Conservation (phyloP, 2,329 filamentous ascomycete species). For the Botrytis byssoidea region DNA sequence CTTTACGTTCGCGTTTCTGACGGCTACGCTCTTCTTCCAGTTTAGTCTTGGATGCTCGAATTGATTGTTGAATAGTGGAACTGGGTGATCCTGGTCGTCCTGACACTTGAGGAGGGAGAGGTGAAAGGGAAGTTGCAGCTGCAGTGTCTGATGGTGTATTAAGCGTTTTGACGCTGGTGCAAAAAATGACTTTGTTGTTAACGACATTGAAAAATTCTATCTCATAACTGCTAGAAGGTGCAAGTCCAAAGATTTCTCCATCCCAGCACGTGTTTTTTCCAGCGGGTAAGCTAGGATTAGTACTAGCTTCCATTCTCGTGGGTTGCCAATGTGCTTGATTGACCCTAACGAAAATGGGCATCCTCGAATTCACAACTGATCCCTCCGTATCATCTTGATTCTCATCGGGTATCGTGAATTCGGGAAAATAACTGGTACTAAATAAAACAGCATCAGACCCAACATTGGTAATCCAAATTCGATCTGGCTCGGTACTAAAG, state of each 20-base stretch:
- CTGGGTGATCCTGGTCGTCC: conserved; percentile 73
- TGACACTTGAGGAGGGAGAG: conserved; percentile 53
- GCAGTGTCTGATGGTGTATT: conserved; percentile 33
- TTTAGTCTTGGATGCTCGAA: conserved; percentile 68
- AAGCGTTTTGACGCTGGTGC: conserved; percentile 58
- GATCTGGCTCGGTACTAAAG: conserved; percentile 66
- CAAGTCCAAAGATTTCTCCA: conserved; percentile 67
- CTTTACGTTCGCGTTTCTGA: conserved; percentile 69
- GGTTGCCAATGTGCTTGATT: conserved; percentile 81
- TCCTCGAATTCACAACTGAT: conserved; percentile 61
- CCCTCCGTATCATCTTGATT: conserved; percentile 35
- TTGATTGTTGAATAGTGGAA: conserved; percentile 74
- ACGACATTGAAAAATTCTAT: conserved; percentile 72
- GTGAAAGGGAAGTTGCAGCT: conserved; percentile 37
- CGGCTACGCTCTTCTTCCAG: conserved; percentile 66
- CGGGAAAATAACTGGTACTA: conserved; percentile 64
- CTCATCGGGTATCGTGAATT: conserved; percentile 39
- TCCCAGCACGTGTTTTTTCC: conserved; percentile 60
- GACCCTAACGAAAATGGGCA: conserved; percentile 75
- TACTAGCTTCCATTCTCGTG: conserved; percentile 62
- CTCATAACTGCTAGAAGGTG: conserved; percentile 73
- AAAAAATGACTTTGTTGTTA: conserved; percentile 66
- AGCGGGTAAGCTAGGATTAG: conserved; percentile 37
- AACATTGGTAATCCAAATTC: conserved; percentile 80
- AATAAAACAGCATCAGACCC: conserved; percentile 77